Evolutionary conservation across 1,284 basidiomycete genomes (phyloP).

Genomic region (Spongiforma sp.): DNA sequence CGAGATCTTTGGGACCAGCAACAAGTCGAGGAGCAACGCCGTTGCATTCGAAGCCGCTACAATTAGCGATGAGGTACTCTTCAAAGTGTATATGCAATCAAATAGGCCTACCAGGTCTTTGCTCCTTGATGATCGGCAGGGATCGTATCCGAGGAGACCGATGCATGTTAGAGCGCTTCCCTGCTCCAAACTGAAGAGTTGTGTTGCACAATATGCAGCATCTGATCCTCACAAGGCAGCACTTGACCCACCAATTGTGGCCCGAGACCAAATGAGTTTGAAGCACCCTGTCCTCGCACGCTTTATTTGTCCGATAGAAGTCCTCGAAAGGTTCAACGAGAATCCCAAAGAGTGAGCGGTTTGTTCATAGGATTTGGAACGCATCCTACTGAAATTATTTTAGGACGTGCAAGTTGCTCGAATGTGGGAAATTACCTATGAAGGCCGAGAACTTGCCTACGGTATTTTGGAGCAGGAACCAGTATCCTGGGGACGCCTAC

Average conservation of each 20-base stretch:
- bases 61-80: background rate
- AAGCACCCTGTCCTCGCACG: slow-evolving; percentile 4
- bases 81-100: background rate
- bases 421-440: background rate
- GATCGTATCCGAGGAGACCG: background rate
- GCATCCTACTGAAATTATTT: background rate
- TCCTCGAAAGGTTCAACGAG: background rate
- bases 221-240: background rate
- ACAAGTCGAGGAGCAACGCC: background rate
- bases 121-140: background rate
- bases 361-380: background rate
- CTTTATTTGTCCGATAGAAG: background rate
- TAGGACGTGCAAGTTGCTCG: background rate
- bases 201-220: no score
- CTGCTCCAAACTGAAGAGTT: no score
- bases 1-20: background rate
- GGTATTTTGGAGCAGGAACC: slow-evolving; percentile 3
- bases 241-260: background rate
- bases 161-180: no score
- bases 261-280: background rate
- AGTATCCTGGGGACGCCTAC: background rate
- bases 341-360: background rate
- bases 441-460: background rate
- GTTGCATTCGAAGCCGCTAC: background rate
- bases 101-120: background rate